Conservation (phyloP, 306 rosid species). For the Sophora flavescens region DNA sequence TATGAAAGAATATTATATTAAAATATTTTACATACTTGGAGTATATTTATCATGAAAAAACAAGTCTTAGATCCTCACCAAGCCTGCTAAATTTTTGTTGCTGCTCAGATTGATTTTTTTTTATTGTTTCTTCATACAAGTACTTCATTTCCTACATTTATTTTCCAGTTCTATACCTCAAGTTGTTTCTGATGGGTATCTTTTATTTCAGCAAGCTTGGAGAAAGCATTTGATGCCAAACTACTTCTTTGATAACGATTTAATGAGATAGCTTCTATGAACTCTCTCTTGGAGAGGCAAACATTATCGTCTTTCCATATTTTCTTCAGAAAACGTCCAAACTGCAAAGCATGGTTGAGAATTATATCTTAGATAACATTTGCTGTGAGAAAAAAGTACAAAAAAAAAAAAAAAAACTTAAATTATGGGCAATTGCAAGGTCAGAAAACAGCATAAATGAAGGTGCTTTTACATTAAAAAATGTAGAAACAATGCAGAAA, state of each 20-base stretch:
- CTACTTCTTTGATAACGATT: slow-evolving; percentile 77
- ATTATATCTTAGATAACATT: slow-evolving; percentile 5
- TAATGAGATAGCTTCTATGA: slow-evolving; percentile 74
- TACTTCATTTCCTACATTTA: slow-evolving; percentile 70
- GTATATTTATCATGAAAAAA: slow-evolving; percentile 25
- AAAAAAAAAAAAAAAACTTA: slow-evolving; percentile 5
- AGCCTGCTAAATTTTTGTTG: slow-evolving; percentile 79
- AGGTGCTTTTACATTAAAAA: slow-evolving; percentile 26
- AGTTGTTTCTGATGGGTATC: slow-evolving; percentile 76
- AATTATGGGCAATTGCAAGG: not conserved
- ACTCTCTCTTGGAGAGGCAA: slow-evolving; percentile 72
- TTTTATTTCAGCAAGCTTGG: slow-evolving; percentile 67
- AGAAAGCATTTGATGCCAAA: slow-evolving; percentile 76
- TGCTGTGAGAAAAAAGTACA: not conserved
- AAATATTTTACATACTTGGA: slow-evolving; percentile 16
- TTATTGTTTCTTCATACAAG: slow-evolving; percentile 72
- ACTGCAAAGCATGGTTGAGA: slow-evolving; percentile 56
- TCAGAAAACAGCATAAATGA: not conserved
- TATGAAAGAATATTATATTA: not conserved
- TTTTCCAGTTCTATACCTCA: slow-evolving; percentile 57
- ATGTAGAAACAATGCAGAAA: not conserved
- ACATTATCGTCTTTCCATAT: slow-evolving; percentile 71
- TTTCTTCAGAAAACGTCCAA: slow-evolving; percentile 88
- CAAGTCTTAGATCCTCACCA: slow-evolving; percentile 57
- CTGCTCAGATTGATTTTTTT: slow-evolving; percentile 77